Conservation (phyloP, 176 grass and related monocot species). For the Phyllostachys edulis region DNA sequence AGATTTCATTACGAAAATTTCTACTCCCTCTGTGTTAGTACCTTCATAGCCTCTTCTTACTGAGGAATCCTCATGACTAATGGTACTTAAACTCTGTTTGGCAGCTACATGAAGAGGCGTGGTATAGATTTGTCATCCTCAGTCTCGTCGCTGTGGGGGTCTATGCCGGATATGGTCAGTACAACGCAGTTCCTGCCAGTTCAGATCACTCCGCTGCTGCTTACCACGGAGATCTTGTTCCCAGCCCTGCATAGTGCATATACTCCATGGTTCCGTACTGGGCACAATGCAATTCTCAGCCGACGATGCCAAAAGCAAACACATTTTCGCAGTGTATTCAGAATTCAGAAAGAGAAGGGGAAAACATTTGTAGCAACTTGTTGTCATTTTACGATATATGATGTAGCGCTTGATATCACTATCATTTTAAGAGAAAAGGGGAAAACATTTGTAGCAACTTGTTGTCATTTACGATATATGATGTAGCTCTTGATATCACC, state of each 20-base stretch:
- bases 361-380: neutral
- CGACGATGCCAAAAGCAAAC: neutral
- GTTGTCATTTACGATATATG: too few species aligned
- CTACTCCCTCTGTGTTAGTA: neutral
- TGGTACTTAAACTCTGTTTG: neutral
- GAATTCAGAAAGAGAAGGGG: neutral
- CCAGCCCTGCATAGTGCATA: neutral
- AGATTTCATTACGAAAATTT: neutral
- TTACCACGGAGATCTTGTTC: conserved; percentile 46
- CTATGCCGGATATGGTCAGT: conserved; percentile 84
- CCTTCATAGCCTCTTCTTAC: neutral
- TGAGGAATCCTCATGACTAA: conserved; percentile 12
- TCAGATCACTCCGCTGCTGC: conserved; percentile 46
- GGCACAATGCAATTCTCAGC: neutral
- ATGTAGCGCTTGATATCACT: too few species aligned
- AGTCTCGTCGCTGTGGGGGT: conserved; percentile 58
- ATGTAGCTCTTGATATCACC: too few species aligned
- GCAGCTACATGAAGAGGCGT: conserved; percentile 98
- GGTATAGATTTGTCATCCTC: conserved; percentile 89
- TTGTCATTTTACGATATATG: too few species aligned
- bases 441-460: neutral
- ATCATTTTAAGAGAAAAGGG: neutral
- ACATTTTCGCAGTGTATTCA: neutral
- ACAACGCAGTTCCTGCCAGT: conserved; percentile 47
- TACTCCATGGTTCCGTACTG: neutral